Evolutionary conservation across 768 basidiomycete genomes (phyloP).

Genomic region (Rhizopogon sp.): DNA sequence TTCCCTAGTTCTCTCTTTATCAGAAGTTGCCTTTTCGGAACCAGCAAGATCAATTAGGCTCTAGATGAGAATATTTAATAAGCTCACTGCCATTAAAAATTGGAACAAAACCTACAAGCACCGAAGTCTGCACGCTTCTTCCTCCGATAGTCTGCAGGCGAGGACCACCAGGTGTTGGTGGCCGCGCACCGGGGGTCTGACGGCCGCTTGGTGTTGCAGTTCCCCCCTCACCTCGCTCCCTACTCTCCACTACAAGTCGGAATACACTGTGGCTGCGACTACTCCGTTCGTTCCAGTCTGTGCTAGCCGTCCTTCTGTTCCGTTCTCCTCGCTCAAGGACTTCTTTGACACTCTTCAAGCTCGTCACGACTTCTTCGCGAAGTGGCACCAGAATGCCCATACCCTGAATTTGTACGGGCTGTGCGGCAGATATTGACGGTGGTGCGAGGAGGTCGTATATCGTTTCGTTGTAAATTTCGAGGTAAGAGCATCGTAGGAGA

Average conservation of each 20-base stretch:
- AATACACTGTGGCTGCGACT: constrained; percentile 95
- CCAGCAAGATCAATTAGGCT: constrained; percentile 95
- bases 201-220: constrained; percentile 30
- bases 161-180: constrained; percentile 54
- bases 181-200: constrained; percentile 49
- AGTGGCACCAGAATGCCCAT: constrained; percentile 68
- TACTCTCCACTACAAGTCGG: constrained; percentile 85
- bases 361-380: constrained; percentile 91
- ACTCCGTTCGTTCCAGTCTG: constrained; percentile 98
- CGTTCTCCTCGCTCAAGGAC: constrained; percentile 84
- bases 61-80: constrained; percentile 30
- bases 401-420: constrained; percentile 73
- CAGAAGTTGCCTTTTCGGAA: constrained; percentile 92
- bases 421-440: constrained; percentile 42
- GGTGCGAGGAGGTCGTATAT: constrained; percentile 85
- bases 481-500: constrained; percentile 91
- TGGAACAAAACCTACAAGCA: constrained; percentile 44
- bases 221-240: constrained; percentile 57
- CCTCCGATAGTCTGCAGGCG: constrained; percentile 75
- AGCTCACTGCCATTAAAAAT: neutral
- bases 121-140: constrained; percentile 72
- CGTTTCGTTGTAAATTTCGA: constrained; percentile 96
- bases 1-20: constrained; percentile 93
- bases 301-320: constrained; percentile 85
- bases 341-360: constrained; percentile 78